Evolutionary conservation across 352 stramenopile genomes (phyloP), one percentile per base, ranked within the genome.

Genomic region (Phytophthora pluvialis): DNA sequence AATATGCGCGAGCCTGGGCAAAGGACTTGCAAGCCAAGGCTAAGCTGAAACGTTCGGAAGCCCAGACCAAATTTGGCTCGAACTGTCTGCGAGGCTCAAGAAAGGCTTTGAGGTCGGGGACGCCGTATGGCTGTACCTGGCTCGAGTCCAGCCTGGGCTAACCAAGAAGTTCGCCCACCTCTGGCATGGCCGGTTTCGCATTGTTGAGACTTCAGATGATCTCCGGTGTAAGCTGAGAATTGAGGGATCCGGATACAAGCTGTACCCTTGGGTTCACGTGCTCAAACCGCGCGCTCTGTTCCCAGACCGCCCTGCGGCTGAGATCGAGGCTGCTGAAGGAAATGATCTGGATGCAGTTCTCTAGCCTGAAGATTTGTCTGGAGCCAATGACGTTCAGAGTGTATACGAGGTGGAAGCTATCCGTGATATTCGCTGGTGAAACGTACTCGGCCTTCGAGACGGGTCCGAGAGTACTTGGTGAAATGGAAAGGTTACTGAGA

Each of bases 91-190:
- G 31, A 7, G 31, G 7, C 31, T 35, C 31, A 35, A 35, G 31
- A 35, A 2, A 12, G 31, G 31, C 7, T 35, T 35, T 35, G 40
- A 26, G 6, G 29, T 60, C 9, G 28, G 51, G 2, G 53, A 60
- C 13, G 18, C 28, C 2, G 52, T 60, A 5, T 60, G 52, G 52
- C 9, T 60, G 5, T 60, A 60, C 25, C n/a, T 56, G 29, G 52
- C n/a, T 7, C 31, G 16, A 7, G 53, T 61, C 5, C 40, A 15
- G 1, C 44, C 43, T 5, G 55, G 44, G 2, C 16, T 55, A 15
- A 35, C 55, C 10, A 63, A 63, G 44, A 49, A 54, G 44, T 26
- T 63, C 6, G 33, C 44, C 1, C 55, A 63, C 13, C 10, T 63
- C 0, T 63, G 43, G 44, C 44, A 63, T n/a, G 55, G 55, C 0